Conservation (phyloP, 805 yeast species). For the Yamadazyma insecticola region DNA sequence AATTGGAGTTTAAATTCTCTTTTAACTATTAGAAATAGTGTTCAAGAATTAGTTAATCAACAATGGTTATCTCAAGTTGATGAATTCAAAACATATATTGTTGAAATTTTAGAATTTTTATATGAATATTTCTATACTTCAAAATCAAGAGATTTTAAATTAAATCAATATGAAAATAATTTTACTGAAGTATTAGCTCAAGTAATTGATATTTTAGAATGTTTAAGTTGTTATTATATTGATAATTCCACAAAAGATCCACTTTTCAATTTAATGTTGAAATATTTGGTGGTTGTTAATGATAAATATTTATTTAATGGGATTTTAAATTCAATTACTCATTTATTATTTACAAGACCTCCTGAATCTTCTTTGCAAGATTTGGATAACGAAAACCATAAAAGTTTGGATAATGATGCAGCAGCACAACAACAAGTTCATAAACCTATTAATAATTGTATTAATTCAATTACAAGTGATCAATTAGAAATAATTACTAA, state of each 20-base stretch:
- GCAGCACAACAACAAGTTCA: constrained; percentile 7
- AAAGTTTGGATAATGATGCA: constrained; percentile 8
- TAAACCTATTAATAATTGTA: constrained; percentile 29
- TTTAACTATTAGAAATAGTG: constrained; percentile 71
- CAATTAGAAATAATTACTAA: constrained; percentile 53
- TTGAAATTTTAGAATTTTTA: constrained; percentile 41
- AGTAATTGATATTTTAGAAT: constrained; percentile 75
- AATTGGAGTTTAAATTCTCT: constrained; percentile 41
- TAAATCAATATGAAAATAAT: constrained; percentile 22
- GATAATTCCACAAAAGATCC: constrained; percentile 71
- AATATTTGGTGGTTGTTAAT: constrained; percentile 44
- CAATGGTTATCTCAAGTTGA: constrained; percentile 61
- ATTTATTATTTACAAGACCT: constrained; percentile 53
- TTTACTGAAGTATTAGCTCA: constrained; percentile 61
- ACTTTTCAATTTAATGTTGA: constrained; percentile 53
- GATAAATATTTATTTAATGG: constrained; percentile 72
- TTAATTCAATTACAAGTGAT: constrained; percentile 30
- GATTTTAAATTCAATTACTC: constrained; percentile 69
- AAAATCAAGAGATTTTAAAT: constrained; percentile 8
- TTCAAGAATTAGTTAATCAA: constrained; percentile 81
- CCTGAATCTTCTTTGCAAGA: constrained; percentile 36
- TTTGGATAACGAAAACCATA: constrained; percentile 9
- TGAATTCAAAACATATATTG: constrained; percentile 42
- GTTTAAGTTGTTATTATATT: constrained; percentile 74
- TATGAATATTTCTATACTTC: constrained; percentile 26